Conservation (phyloP, 2,329 filamentous ascomycete genomes). For the Teratosphaeria gauchensis region DNA sequence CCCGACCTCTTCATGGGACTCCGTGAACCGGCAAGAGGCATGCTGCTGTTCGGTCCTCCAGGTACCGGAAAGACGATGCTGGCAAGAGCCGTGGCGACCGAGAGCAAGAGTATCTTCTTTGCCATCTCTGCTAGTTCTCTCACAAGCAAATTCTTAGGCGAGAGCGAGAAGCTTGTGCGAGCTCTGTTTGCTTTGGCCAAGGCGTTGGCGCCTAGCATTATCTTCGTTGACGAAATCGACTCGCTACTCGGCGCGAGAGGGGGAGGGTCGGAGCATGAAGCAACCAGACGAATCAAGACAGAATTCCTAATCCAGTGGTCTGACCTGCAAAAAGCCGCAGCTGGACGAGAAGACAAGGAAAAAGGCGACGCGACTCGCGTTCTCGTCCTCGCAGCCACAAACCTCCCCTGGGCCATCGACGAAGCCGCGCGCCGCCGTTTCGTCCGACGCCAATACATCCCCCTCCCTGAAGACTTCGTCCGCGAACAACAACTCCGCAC, state of each 20-base stretch:
- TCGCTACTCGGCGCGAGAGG: slow-evolving; percentile 78
- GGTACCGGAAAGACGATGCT: slow-evolving; percentile 99
- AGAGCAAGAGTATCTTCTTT: slow-evolving; percentile 92
- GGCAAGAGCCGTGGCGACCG: slow-evolving; percentile 85
- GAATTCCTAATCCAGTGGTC: slow-evolving; percentile 98
- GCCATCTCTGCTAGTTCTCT: slow-evolving; percentile 90
- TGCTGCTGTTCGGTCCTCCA: slow-evolving; percentile 91
- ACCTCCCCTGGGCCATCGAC: slow-evolving; percentile 95
- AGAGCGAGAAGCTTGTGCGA: slow-evolving; percentile 91
- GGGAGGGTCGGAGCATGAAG: slow-evolving; percentile 80
- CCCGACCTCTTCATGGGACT: slow-evolving; percentile 94
- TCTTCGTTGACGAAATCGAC: slow-evolving; percentile 98
- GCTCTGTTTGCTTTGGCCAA: slow-evolving; percentile 88
- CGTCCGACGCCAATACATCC: slow-evolving; percentile 90
- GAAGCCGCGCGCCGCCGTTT: slow-evolving; percentile 87
- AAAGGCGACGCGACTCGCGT: slow-evolving; percentile 78
- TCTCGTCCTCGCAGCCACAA: slow-evolving; percentile 87
- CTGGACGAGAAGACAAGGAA: slow-evolving; percentile 63
- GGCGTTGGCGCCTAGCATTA: slow-evolving; percentile 81
- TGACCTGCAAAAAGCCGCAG: slow-evolving; percentile 82
- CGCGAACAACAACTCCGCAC: slow-evolving; percentile 69
- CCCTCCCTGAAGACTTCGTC: slow-evolving; percentile 76
- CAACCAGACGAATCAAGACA: slow-evolving; percentile 87
- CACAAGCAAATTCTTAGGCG: slow-evolving; percentile 91
- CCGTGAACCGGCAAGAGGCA: slow-evolving; percentile 84